A percentile compares a stretch with the other conserved stretches of the same genome.
Conservation (phyloP, 331 rosid species). For the Telfairia occidentalis region DNA sequence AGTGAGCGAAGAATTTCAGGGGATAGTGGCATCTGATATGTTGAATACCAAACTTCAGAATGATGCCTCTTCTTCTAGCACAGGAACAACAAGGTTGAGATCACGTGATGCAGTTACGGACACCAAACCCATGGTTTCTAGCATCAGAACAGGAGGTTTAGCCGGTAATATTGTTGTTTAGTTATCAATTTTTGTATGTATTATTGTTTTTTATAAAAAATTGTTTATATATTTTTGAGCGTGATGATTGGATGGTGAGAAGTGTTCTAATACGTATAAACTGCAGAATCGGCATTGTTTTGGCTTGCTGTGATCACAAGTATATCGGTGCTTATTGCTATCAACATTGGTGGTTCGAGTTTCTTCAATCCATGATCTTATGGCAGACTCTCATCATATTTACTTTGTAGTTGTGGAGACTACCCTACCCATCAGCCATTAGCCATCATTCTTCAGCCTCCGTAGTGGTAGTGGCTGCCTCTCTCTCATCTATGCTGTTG, state of each 20-base stretch:
- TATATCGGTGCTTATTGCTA: conserved; percentile 53
- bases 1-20: conserved; percentile 93
- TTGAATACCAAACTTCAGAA: conserved; percentile 38
- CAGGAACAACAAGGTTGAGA: conserved; percentile 27
- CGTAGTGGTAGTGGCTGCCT: not conserved
- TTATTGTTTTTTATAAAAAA: too few relatives aligned
- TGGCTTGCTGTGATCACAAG: conserved; percentile 77
- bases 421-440: not conserved
- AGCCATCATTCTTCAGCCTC: not conserved
- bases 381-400: not conserved
- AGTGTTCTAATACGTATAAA: conserved; percentile 12
- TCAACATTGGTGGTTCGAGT: conserved; percentile 67
- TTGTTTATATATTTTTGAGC: not conserved
- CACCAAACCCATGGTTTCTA: conserved; percentile 29
- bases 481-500: not conserved
- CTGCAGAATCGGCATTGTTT: conserved; percentile 61
- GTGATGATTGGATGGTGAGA: not conserved
- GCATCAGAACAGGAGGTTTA: conserved; percentile 30
- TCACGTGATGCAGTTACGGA: conserved; percentile 26
- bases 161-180: conserved; percentile 35
- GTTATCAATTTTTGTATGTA: not conserved
- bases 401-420: not conserved
- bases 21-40: conserved; percentile 82
- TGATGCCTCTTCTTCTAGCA: conserved; percentile 24
- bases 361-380: conserved; percentile 72